Percentiles rank a stretch among this genome's conserved stretches.
These are phyloP conservation scores for Hyaloscypha finlandica DNA, from an alignment of 495 filamentous ascomycete species.

Conservation along the genomic window DNA sequence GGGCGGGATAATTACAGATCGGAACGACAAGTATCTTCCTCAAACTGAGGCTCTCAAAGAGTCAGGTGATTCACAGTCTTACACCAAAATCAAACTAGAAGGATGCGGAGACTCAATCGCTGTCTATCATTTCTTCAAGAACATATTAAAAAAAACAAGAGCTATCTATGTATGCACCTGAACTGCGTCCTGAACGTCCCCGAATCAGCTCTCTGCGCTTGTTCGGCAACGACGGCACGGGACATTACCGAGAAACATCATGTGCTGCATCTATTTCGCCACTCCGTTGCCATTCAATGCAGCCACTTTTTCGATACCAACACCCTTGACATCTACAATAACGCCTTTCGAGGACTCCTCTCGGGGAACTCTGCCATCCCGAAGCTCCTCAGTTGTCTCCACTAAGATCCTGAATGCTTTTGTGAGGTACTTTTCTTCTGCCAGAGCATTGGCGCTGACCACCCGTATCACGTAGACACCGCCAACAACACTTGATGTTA, in stretches of 20 bases:
- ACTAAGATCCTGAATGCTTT: conserved; percentile 81
- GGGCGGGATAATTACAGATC: neutral
- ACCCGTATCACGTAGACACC: conserved; percentile 81
- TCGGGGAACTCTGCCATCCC: conserved; percentile 18
- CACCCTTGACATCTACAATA: conserved; percentile 16
- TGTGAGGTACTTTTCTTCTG: conserved; percentile 71
- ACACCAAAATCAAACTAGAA: conserved; percentile 1
- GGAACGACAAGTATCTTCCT: neutral
- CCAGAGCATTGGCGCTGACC: conserved; percentile 63
- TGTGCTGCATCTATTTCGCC: neutral
- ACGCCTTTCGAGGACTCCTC: conserved; percentile 7
- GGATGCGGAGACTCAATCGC: neutral
- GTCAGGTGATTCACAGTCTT: neutral
- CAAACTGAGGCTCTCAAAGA: neutral
- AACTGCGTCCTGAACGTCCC: neutral
- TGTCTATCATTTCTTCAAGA: neutral
- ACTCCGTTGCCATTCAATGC: conserved; percentile 3
- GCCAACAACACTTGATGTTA: conserved; percentile 77
- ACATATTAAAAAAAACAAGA: neutral
- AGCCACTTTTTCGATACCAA: conserved; percentile 14
- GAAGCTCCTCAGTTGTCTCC: conserved; percentile 61
- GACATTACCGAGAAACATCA: neutral
- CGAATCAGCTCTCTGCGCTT: neutral
- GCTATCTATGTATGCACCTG: neutral
- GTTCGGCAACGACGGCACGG: neutral